Base-by-base conservation (phyloP, 176 grass and related monocot species). In the Stipa capillata region DNA sequence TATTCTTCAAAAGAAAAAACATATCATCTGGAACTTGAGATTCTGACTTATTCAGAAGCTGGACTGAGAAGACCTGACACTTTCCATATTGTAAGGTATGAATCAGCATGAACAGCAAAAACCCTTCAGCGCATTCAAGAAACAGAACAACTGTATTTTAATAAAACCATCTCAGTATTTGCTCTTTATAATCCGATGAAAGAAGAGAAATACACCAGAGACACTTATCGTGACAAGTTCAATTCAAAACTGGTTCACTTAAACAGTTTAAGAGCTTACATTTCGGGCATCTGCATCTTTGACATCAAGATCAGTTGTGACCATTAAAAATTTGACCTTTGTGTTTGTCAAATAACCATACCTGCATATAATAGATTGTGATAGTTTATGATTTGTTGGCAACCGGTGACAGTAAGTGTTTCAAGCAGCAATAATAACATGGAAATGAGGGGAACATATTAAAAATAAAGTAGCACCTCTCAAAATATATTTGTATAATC, bases 271-370 rank as follows among this genome's bases (percentile, higher is more conserved):
- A 70, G 78, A 89, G 74, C 97, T 89, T 99, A 96, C 92, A 86
- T 86, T 99, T 86, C 92, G 34, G 72, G 94, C 90, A 89, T 99
- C 97, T 27, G 97, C 92, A 90, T 99, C 97, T 85, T 96, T 99
- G 59, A 91, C 97, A 82, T 93, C 90, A 79, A 99, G 86, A 65
- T 96, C 97, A 81, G 86, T 96, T 16, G 92, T 96, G 64, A 99
- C 97, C 90, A 96, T 96, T 45, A 99, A 87, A 82, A 99, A 87
- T 65, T 99, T 99, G 81, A 91, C 97, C 86, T 99, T 99, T 7
- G 88, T 99, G 74, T 96, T 99, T 65, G 97, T 96, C 76, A 99
- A 89, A 89, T 99, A 95, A 29, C 92, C 97, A 69, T 93, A 99
- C 48, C 92, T 99, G 73, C 48, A 90, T 40, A 89, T 17, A 58